Conservation (phyloP, 1,284 basidiomycete species). For the Schizophyllum commune region DNA sequence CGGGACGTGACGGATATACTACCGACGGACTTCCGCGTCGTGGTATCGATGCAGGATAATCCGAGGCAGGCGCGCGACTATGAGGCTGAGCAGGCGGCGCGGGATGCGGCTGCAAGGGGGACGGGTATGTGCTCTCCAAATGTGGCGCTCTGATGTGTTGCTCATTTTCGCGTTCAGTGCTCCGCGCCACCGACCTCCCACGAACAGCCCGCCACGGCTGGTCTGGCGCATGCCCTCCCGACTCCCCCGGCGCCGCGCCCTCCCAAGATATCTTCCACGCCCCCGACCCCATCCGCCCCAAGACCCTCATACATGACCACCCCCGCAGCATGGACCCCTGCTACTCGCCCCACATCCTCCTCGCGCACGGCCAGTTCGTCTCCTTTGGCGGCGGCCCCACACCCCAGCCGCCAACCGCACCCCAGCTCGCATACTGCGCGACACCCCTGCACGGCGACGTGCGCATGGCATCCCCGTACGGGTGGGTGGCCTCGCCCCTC, state of each 20-base stretch:
- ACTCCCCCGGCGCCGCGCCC: neutral
- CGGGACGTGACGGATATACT: neutral
- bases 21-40: neutral
- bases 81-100: neutral
- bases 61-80: neutral
- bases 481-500: slow-evolving; percentile 16
- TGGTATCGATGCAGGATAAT: neutral
- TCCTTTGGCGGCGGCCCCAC: slow-evolving; percentile 32
- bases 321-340: slow-evolving; percentile 51
- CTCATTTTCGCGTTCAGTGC: no score
- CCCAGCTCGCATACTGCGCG: slow-evolving; percentile 48
- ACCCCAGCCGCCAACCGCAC: slow-evolving; percentile 35
- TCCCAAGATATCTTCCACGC: neutral
- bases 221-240: neutral
- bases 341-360: slow-evolving; percentile 39
- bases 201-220: neutral
- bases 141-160: no score
- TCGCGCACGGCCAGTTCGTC: slow-evolving; percentile 49
- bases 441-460: slow-evolving; percentile 54
- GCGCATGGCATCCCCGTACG: slow-evolving; percentile 25
- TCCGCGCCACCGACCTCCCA: neutral
- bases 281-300: slow-evolving; percentile 11
- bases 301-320: slow-evolving; percentile 45
- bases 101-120: neutral
- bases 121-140: no score